Evolutionary conservation across 2,329 filamentous ascomycete genomes (phyloP).

Genomic region (Seiridium unicorne): DNA sequence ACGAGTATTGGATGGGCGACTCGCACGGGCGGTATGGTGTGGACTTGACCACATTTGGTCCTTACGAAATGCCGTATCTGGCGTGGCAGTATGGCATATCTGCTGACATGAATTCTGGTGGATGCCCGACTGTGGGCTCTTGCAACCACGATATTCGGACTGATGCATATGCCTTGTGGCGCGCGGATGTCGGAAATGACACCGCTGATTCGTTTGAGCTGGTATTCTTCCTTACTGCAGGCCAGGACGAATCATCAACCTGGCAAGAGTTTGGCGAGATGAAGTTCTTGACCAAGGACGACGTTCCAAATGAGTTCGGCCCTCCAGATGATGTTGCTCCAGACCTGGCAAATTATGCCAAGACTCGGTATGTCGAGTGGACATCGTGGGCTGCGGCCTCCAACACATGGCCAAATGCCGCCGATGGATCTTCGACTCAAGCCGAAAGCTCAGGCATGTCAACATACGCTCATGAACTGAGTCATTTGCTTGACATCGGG

Average conservation of each 20-base stretch:
- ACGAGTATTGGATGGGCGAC: conserved; percentile 59
- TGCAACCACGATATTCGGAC: conserved; percentile 48
- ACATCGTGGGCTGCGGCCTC: conserved; percentile 51
- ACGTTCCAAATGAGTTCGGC: conserved; percentile 47
- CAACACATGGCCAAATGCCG: conserved; percentile 53
- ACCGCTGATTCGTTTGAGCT: conserved; percentile 47
- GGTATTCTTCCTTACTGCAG: conserved; percentile 52
- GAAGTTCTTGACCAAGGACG: conserved; percentile 44
- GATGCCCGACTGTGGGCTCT: conserved; percentile 38
- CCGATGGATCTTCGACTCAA: conserved; percentile 50
- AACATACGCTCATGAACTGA: conserved; percentile 52
- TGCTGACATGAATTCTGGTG: conserved; percentile 44
- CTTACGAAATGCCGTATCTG: conserved; percentile 45
- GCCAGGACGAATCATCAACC: conserved; percentile 53
- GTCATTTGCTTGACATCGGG: conserved; percentile 48
- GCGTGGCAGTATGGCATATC: conserved; percentile 51
- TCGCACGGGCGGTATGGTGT: conserved; percentile 51
- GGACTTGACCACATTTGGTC: conserved; percentile 50
- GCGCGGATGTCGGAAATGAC: conserved; percentile 48
- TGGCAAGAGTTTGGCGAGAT: conserved; percentile 59
- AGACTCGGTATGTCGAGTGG: conserved; percentile 52
- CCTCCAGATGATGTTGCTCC: conserved; percentile 38
- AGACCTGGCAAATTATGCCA: conserved; percentile 40
- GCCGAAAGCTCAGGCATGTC: conserved; percentile 52
- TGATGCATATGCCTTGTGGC: conserved; percentile 48